A percentile compares a stretch with the other conserved stretches of the same genome.
These are phyloP conservation scores for Cyberlindnera suaveolens DNA, from an alignment of 805 yeast species.

Conservation along the genomic window DNA sequence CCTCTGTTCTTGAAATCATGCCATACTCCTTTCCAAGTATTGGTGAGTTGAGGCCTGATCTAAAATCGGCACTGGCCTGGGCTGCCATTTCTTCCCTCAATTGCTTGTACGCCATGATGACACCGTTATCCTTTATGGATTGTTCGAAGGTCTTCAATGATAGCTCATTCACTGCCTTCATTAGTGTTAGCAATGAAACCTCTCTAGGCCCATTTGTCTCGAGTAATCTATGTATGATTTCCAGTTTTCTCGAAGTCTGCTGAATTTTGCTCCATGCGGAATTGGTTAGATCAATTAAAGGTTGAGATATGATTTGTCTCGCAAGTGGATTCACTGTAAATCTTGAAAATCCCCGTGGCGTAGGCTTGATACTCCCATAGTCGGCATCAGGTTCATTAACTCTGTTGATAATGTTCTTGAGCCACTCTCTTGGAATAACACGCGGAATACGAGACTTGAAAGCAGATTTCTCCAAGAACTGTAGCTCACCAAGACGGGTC, in stretches of 20 bases:
- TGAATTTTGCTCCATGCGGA: slow-evolving; percentile 36
- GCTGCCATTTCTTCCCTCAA: slow-evolving; percentile 14
- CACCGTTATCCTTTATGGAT: slow-evolving; percentile 11
- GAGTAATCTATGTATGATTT: slow-evolving; percentile 38
- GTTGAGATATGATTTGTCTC: slow-evolving; percentile 26
- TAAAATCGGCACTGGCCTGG: slow-evolving; percentile 23
- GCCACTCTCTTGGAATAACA: slow-evolving; percentile 37
- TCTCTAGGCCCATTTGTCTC: slow-evolving; percentile 37
- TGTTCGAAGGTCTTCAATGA: slow-evolving; percentile 25
- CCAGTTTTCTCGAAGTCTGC: slow-evolving; percentile 34
- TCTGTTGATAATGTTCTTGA: slow-evolving; percentile 21
- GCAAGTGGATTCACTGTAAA: slow-evolving; percentile 29
- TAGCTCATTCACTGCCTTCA: slow-evolving; percentile 28
- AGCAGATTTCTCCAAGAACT: slow-evolving; percentile 38
- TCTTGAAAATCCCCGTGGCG: slow-evolving; percentile 22
- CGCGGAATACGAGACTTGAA: slow-evolving; percentile 50
- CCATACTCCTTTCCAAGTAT: slow-evolving; percentile 16
- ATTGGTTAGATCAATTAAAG: slow-evolving; percentile 33
- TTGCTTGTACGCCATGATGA: slow-evolving; percentile 23
- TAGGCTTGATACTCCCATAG: slow-evolving; percentile 27
- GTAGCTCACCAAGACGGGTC: slow-evolving; percentile 50
- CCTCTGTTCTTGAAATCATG: neutral
- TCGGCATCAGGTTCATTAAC: slow-evolving; percentile 12
- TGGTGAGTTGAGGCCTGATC: slow-evolving; percentile 13
- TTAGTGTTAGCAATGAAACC: slow-evolving; percentile 33